Conservation (phyloP, 257 asterid species). For the Plantago major region DNA sequence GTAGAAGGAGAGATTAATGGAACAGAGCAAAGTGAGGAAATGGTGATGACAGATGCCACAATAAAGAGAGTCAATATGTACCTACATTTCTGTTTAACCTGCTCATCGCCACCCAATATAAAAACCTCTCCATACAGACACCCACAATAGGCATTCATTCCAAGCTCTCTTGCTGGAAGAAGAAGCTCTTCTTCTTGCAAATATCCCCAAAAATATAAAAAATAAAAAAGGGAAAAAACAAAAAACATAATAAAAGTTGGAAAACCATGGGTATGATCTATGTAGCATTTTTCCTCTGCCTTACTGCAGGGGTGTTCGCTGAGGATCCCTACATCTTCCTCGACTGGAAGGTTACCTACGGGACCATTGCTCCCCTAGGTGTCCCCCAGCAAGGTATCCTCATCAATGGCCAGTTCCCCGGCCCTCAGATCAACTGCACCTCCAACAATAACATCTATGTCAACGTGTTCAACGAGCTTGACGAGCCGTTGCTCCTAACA, state of each 20-base stretch:
- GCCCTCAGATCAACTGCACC: conserved; percentile 49
- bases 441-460: conserved; percentile 57
- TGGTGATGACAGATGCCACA: too few species aligned
- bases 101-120: background rate
- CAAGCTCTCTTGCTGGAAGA: conserved; percentile 18
- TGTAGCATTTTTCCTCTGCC: conserved; percentile 34
- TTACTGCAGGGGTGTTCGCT: conserved; percentile 25
- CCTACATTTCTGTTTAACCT: background rate
- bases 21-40: too few species aligned
- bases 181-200: conserved; percentile 31
- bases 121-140: background rate
- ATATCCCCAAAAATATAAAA: background rate
- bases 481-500: conserved; percentile 49
- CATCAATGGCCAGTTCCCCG: conserved; percentile 49
- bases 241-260: background rate
- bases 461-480: conserved; percentile 46
- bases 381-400: conserved; percentile 52
- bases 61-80: background rate
- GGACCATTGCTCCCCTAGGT: conserved; percentile 46
- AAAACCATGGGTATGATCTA: conserved; percentile 15
- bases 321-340: conserved; percentile 43
- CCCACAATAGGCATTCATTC: background rate
- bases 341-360: conserved; percentile 48
- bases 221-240: background rate
- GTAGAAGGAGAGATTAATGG: background rate